Evolutionary conservation across 352 stramenopile genomes (phyloP), one percentile per base, ranked within the genome.

Genomic region (Phytopythium helicoides): DNA sequence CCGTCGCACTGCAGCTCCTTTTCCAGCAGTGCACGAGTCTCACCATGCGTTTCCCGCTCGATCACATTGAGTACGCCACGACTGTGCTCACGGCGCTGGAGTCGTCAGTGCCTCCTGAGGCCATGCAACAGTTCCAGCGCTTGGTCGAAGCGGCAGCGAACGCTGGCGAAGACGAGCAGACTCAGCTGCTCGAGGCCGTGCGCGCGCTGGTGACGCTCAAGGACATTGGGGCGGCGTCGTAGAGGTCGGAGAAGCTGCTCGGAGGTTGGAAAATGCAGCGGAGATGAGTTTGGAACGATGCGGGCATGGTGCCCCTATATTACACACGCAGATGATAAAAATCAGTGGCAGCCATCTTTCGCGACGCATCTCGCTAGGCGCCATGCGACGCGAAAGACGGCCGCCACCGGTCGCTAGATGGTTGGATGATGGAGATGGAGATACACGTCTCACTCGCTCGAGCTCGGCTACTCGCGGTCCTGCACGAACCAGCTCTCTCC

Each of bases 1-100:
- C 67, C 16, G 51, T 75, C 21, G 46, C 71, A 14, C 54, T 77
- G 26, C 74, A 89, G 60, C 70, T 92, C 31, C 77, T 89, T 21
- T 88, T 92, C 53, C 81, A 92, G 64, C 78, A 92, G 47, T 60
- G 50, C 11, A 86, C 74, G 6, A 64, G 72, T 0, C 58, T 92
- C 28, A 75, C 75, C 1, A 60, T 52, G 22, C 68, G 64, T 34
- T 79, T 90, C 36, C 80, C 80, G 18, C 51, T 47, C 18, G 54
- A 66, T n/a, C 61, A 59, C 21, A 16, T 77, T 11, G 47, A 56
- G 6, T 76, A 79, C n/a, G 56, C 62, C 7, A 23, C 25, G 16
- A 76, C 72, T 54, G 58, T 87, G 34, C 40, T 90, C 35, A 62
- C 65, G 21, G 71, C 66, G 18, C 78, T 90, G 40, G 35, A 54